Percentiles rank a stretch among this genome's conserved stretches.
These are phyloP conservation scores for Ogataea parapolymorpha DNA, from an alignment of 805 yeast genomes.

Conservation along the genomic window DNA sequence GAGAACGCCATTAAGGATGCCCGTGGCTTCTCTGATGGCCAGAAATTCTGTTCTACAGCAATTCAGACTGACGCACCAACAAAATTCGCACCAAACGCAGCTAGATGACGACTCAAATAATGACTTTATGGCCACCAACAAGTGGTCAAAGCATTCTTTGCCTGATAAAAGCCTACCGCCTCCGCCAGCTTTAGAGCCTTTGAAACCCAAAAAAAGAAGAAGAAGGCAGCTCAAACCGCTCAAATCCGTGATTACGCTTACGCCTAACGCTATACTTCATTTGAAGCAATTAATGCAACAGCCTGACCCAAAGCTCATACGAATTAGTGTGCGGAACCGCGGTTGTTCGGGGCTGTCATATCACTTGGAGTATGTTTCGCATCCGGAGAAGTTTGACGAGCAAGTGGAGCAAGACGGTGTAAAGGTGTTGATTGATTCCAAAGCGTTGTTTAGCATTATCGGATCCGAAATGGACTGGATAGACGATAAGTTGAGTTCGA, in stretches of 20 bases:
- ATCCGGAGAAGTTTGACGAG: conserved; percentile 95
- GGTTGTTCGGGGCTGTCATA: conserved; percentile 97
- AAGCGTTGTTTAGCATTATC: conserved; percentile 91
- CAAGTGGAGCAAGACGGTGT: conserved; percentile 91
- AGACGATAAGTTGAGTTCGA: conserved; percentile 83
- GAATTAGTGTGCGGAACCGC: conserved; percentile 92
- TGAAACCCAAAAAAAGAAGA: conserved; percentile 22
- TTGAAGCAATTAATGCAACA: conserved; percentile 61
- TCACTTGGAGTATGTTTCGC: conserved; percentile 82
- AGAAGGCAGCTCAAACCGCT: conserved; percentile 78
- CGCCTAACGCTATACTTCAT: conserved; percentile 74
- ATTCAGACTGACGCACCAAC: conserved; percentile 1
- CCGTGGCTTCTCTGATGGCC: not conserved
- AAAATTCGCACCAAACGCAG: conserved; percentile 9
- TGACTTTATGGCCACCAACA: conserved; percentile 7
- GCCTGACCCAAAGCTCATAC: conserved; percentile 84
- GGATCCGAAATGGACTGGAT: conserved; percentile 99
- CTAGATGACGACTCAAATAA: conserved; percentile 10
- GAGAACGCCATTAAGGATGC: not conserved
- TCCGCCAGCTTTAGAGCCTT: conserved; percentile 5
- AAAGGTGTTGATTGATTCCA: conserved; percentile 88
- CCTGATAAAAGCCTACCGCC: conserved; percentile 14
- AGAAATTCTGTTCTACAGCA: not conserved
- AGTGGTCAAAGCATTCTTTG: conserved; percentile 33
- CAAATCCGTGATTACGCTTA: conserved; percentile 82